phyloP scores from a whole-genome alignment of 2,329 filamentous ascomycete genomes.

The Phyllachora maydis region DNA sequence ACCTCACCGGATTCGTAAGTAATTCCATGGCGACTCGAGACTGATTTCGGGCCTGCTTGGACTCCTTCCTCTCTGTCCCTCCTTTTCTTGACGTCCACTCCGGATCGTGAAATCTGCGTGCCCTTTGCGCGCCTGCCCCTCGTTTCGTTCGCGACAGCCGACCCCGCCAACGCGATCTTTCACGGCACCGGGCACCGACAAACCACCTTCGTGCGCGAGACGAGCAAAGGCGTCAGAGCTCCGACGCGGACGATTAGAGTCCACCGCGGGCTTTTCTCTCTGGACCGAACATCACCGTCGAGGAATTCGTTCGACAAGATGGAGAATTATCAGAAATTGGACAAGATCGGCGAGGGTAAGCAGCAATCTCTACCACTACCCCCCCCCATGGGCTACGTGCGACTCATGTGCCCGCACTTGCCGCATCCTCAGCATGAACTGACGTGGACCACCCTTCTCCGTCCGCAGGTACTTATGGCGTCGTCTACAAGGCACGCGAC shows the following conservation, averaged over 20 bases:
- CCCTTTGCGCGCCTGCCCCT: too few relatives aligned
- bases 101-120: too few relatives aligned
- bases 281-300: slow-evolving; percentile 3
- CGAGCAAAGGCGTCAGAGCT: not conserved
- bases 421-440: too few relatives aligned
- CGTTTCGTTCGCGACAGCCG: not conserved
- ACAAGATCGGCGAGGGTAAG: slow-evolving; percentile 80
- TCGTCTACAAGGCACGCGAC: slow-evolving; percentile 80
- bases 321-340: slow-evolving; percentile 86
- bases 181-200: not conserved
- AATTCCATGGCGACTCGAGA: too few relatives aligned
- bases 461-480: slow-evolving; percentile 59
- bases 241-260: not conserved
- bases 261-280: not conserved
- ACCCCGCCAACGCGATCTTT: not conserved
- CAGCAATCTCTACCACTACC: too few relatives aligned
- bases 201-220: not conserved
- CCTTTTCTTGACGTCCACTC: too few relatives aligned
- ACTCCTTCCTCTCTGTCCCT: too few relatives aligned
- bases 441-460: not conserved
- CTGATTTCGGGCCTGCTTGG: too few relatives aligned
- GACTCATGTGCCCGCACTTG: not conserved
- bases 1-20: too few relatives aligned
- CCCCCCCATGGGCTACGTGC: not conserved
- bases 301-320: too few relatives aligned